These are phyloP conservation scores for Talaromyces sp. DNA, from an alignment of 2,329 filamentous ascomycete species.

Conservation along the genomic window DNA sequence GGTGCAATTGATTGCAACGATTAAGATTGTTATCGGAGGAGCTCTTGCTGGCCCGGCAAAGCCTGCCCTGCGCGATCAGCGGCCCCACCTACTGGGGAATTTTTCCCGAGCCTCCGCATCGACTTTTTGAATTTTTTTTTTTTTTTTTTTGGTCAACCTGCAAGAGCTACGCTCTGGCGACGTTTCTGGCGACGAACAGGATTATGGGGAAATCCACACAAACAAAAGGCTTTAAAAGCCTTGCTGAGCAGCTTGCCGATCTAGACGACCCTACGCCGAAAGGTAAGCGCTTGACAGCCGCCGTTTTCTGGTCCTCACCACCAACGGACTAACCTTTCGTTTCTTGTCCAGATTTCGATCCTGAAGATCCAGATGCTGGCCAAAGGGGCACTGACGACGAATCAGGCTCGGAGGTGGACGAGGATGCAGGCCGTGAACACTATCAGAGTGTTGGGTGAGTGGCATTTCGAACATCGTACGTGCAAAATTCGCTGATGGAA, in stretches of 20 bases:
- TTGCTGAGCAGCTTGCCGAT: slow-evolving; percentile 57
- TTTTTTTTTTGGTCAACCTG: background rate
- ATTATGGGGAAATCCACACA: background rate
- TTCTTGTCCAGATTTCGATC: slow-evolving; percentile 66
- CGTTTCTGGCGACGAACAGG: background rate
- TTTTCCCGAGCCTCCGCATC: slow-evolving; percentile 12
- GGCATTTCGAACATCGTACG: background rate
- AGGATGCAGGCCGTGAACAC: slow-evolving; percentile 69
- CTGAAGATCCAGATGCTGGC: slow-evolving; percentile 60
- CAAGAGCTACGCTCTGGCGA: background rate
- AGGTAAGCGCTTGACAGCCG: slow-evolving; percentile 42
- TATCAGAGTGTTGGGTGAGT: slow-evolving; percentile 70
- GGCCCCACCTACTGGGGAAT: slow-evolving; percentile 8
- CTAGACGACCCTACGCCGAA: slow-evolving; percentile 57
- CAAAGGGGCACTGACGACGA: slow-evolving; percentile 52
- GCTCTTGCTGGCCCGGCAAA: slow-evolving; percentile 4
- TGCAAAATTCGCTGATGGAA: background rate
- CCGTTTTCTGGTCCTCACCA: background rate
- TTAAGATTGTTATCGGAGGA: background rate
- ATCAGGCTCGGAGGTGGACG: slow-evolving; percentile 41
- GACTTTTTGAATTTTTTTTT: background rate
- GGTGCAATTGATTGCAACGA: background rate
- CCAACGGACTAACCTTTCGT: slow-evolving; percentile 6
- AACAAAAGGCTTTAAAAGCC: slow-evolving; percentile 26
- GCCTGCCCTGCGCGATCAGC: background rate